Evolutionary conservation across 148 eudicot species (phyloP).

Genomic region (Agrostemma githago): DNA sequence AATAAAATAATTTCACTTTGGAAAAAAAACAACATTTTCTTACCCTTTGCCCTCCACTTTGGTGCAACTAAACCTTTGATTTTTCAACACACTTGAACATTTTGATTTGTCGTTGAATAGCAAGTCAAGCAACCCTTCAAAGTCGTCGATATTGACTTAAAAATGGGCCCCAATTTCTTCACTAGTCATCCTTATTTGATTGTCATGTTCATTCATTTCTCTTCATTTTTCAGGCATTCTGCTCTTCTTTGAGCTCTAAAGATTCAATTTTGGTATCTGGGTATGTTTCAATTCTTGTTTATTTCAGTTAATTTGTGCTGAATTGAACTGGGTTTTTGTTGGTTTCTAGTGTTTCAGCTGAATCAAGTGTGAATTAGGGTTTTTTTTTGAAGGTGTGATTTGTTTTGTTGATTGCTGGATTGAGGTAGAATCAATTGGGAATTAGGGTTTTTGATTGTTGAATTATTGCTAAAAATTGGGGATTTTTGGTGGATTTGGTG

Average conservation of each 20-base stretch:
- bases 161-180: not conserved
- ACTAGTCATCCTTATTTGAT: slow-evolving; percentile 3
- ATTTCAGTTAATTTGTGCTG: slow-evolving; percentile 13
- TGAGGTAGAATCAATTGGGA: not conserved
- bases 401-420: not conserved
- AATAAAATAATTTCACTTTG: not conserved
- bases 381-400: not conserved
- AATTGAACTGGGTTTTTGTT: slow-evolving; percentile 25
- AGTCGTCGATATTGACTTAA: slow-evolving; percentile 29
- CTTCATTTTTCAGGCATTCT: slow-evolving; percentile 8
- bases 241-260: slow-evolving; percentile 20
- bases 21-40: not conserved
- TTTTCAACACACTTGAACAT: slow-evolving; percentile 15
- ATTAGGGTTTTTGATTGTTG: not conserved
- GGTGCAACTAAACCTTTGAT: slow-evolving; percentile 12
- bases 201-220: not conserved
- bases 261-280: slow-evolving; percentile 23
- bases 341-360: not conserved
- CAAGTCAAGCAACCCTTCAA: slow-evolving; percentile 15
- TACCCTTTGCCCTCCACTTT: slow-evolving; percentile 9
- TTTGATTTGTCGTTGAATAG: slow-evolving; percentile 20
- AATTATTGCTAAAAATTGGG: not conserved
- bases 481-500: not conserved
- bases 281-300: slow-evolving; percentile 32
- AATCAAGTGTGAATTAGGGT: not conserved